Conservation (phyloP, 345 rosid genomes). For the Trapa bicornis region DNA sequence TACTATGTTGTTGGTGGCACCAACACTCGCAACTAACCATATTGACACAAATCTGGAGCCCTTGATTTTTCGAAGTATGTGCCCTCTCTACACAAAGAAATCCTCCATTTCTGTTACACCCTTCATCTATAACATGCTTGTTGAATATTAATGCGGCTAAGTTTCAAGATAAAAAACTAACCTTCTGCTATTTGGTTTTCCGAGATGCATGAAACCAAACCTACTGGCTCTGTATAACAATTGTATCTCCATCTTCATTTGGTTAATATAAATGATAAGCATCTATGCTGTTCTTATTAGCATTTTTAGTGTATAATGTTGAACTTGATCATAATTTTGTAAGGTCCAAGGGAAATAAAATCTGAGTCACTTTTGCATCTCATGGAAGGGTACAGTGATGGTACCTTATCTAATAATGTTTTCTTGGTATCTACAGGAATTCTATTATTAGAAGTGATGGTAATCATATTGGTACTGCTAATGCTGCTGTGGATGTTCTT, state of each 20-base stretch:
- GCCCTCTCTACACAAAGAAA: background rate
- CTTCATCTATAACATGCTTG: background rate
- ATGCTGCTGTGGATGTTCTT: slow-evolving; percentile 5
- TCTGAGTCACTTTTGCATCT: background rate
- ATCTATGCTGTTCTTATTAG: background rate
- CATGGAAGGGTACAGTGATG: background rate
- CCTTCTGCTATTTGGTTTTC: background rate
- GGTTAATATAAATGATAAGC: background rate
- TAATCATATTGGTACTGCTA: background rate
- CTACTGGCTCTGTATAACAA: background rate
- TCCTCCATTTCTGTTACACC: background rate
- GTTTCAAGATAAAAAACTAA: background rate
- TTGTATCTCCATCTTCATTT: background rate
- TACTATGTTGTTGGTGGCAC: background rate
- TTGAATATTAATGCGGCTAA: background rate
- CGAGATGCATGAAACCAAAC: background rate
- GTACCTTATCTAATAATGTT: background rate
- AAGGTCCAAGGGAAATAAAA: background rate
- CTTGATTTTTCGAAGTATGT: background rate
- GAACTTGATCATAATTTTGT: background rate
- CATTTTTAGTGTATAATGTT: background rate
- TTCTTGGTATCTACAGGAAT: slow-evolving; percentile 9
- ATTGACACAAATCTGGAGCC: background rate
- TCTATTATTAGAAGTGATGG: slow-evolving; percentile 2
- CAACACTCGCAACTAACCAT: background rate